Evolutionary conservation across 768 basidiomycete species (phyloP), one percentile per base, ranked within the genome.

Genomic region (Xerocomellus amylosporus): DNA sequence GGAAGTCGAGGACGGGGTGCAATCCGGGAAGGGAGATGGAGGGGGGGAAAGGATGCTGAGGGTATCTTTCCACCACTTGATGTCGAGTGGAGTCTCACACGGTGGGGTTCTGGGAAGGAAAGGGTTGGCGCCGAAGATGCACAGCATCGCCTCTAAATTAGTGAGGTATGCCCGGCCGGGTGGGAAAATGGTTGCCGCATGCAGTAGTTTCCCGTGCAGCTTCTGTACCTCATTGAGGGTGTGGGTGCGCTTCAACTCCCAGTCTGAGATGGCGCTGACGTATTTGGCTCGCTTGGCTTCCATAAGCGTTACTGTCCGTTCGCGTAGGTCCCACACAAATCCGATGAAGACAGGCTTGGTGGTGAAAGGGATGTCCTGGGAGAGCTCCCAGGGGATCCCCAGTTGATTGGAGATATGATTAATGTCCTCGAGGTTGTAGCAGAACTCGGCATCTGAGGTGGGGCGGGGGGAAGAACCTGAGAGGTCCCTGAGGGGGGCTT

Each of bases 91-190:
- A 10, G 4, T 15, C 47, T 19, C 2, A 13, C 7, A 1, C 64
- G 46, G 19, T 30, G 51, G 22, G 43, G 63, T 22, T 2, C 37
- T 4, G 1, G 65, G 73, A 13, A 55, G 30, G 61, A 73, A 72
- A 15, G 74, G 76, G 56, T 56, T 37, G 10, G 71, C n/a, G 40
- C 48, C 14, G 41, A 63, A 74, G 1, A 63, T 46, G 0, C 58
- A 57, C 0, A 80, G 53, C 64, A 79, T 72, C 1, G 30, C 7
- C 50, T 80, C 74, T 26, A 60, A 3, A 10, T 44, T 39, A 0
- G 14, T 15, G 5, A 60, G 34, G 2, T 58, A 54, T 0, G 46
- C 71, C 0, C 71, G 64, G 2, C 70, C 68, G 4, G 4, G 42
- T 4, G 72, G 70, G 8, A 74, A 42, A 1, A 78, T 62, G 0